A percentile compares a stretch with the other conserved stretches of the same genome.
Conservation (phyloP, 129 eudicot species). For the carrot (Daucus carota) region DNA sequence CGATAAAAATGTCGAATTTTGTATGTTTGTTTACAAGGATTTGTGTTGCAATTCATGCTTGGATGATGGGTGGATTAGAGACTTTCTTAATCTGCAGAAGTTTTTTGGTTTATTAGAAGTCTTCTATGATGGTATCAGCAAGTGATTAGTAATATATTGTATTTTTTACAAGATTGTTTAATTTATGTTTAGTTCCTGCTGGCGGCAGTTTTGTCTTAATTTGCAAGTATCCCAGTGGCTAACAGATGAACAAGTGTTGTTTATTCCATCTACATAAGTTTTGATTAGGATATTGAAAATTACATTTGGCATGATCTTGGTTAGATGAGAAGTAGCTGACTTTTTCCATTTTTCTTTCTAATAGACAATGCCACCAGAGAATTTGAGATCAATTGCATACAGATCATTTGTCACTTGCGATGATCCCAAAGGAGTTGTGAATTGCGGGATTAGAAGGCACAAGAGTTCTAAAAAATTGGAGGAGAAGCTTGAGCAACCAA, state of each 20-base stretch:
- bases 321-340: constrained; percentile 29
- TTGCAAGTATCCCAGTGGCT: constrained; percentile 24
- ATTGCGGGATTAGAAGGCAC: constrained; percentile 57
- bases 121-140: neutral
- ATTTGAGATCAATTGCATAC: constrained; percentile 58
- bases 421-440: constrained; percentile 83
- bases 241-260: constrained; percentile 26
- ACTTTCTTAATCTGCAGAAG: neutral
- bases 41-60: constrained; percentile 5
- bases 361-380: constrained; percentile 88
- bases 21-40: neutral
- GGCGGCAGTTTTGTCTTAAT: constrained; percentile 38
- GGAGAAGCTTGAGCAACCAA: constrained; percentile 23
- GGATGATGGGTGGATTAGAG: neutral
- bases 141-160: neutral
- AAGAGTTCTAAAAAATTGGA: constrained; percentile 33
- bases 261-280: constrained; percentile 9
- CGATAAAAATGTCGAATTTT: neutral
- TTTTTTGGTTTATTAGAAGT: neutral
- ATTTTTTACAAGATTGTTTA: neutral
- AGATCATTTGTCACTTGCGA: constrained; percentile 92
- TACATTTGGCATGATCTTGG: constrained; percentile 17
- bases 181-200: constrained; percentile 13
- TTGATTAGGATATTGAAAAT: constrained; percentile 8
- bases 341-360: constrained; percentile 23